phyloP scores from a whole-genome alignment of 441 rosid genomes.

The Aquilaria agallochum region DNA sequence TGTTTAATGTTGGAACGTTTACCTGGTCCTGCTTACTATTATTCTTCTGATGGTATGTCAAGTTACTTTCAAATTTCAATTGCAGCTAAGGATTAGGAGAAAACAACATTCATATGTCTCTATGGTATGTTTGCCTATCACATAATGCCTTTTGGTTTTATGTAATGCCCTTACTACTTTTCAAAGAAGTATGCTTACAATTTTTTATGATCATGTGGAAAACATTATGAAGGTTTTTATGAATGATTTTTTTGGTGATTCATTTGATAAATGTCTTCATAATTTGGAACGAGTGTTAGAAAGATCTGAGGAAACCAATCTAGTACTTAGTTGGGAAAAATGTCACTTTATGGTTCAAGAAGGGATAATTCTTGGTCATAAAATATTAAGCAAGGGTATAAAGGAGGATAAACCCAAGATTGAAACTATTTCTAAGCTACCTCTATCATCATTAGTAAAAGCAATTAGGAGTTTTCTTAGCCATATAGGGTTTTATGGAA shows the following conservation, averaged over 20 bases:
- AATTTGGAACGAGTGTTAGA: background rate
- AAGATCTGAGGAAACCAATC: background rate
- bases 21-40: background rate
- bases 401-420: too few species aligned
- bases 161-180: too few species aligned
- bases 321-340: conserved; percentile 1
- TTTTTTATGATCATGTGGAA: too few species aligned
- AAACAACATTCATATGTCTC: too few species aligned
- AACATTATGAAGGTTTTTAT: background rate
- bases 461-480: too few species aligned
- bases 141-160: too few species aligned
- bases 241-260: background rate
- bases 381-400: too few species aligned
- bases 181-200: too few species aligned
- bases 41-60: background rate
- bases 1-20: background rate
- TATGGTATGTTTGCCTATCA: too few species aligned
- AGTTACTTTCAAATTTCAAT: background rate
- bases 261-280: background rate
- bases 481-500: too few species aligned
- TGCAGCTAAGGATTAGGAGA: too few species aligned
- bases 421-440: background rate
- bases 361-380: too few species aligned
- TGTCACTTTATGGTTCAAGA: conserved; percentile 7
- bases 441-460: background rate